Conservation (phyloP, 495 filamentous ascomycete genomes). For the Pseudevernia furfuracea region DNA sequence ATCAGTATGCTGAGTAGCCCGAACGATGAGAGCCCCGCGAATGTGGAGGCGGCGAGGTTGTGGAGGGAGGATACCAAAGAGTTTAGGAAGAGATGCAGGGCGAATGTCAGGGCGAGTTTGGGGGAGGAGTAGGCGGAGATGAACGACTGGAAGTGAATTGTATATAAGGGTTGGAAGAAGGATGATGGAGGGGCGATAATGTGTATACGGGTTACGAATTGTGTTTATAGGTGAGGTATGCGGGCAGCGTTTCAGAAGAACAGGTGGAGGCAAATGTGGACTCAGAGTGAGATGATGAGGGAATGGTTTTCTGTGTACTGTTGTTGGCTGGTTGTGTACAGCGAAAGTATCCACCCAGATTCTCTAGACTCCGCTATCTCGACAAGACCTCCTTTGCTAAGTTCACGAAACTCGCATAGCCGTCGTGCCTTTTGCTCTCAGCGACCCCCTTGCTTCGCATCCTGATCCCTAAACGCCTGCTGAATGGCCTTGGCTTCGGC, state of each 20-base stretch:
- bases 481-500: conserved; percentile 20
- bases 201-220: conserved; percentile 7
- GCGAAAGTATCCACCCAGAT: background rate
- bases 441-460: conserved; percentile 2
- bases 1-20: conserved; percentile 90
- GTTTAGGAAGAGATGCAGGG: conserved; percentile 67
- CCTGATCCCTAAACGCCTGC: conserved; percentile 11
- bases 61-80: conserved; percentile 80
- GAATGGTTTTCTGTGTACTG: background rate
- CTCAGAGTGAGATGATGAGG: background rate
- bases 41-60: conserved; percentile 82
- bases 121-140: conserved; percentile 52
- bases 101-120: conserved; percentile 75
- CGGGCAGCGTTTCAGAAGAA: background rate
- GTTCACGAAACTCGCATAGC: background rate
- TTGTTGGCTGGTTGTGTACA: background rate
- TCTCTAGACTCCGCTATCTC: background rate
- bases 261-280: background rate
- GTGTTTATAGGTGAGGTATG: background rate
- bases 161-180: background rate
- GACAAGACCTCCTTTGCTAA: background rate
- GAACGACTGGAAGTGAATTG: background rate
- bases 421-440: background rate
- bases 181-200: background rate
- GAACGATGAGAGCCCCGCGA: conserved; percentile 92